Base-by-base conservation (phyloP, 2,329 filamentous ascomycete genomes). In the Blumeria hordei region DNA sequence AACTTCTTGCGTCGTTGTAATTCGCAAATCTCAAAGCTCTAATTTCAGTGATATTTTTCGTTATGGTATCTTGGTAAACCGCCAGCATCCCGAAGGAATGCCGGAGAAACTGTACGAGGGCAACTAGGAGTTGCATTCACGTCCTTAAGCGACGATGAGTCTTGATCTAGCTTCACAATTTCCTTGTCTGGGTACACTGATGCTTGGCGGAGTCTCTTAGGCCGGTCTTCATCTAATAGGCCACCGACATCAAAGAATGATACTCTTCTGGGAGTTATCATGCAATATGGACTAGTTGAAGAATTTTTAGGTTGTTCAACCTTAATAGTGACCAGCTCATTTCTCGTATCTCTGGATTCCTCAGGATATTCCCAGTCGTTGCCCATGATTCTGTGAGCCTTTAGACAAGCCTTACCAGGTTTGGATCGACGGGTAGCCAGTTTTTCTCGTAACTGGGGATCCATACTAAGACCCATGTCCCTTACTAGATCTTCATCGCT, bases 401-500 rank as follows among this genome's bases (percentile, higher is more conserved):
- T 28, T 2, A 28, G 21, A 28, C 21, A 28, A 28, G 21, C 21
- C 21, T 28, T 28, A 28, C 21, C 21, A 28, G 21, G 21, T 28
- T 28, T 28, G 21, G 21, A 28, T 28, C 21, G 21, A 28, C 21
- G 21, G 21, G 21, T 28, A 28, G 21, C 21, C 21, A 28, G 21
- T 28, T 28, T 28, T 28, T 28, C 21, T 28, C 21, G 21, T 28
- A 28, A 4, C 21, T 74, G 71, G 0, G 71, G 72, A 41, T 75
- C 71, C 3, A 79, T 74, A 11, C 83, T 77, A 41, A 90, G 77
- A 7, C 90, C 88, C 3, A 94, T 63, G 57, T 81, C 85, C 53
- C 83, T 74, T 4, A 93, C 87, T 0, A 96, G 75, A 64, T 96
- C 87, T 64, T 93, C 88, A 62, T 96, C 90, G 61, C 87, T 94